Evolutionary conservation across 1,284 basidiomycete species (phyloP).

Genomic region (Apiotrichum porosum): DNA sequence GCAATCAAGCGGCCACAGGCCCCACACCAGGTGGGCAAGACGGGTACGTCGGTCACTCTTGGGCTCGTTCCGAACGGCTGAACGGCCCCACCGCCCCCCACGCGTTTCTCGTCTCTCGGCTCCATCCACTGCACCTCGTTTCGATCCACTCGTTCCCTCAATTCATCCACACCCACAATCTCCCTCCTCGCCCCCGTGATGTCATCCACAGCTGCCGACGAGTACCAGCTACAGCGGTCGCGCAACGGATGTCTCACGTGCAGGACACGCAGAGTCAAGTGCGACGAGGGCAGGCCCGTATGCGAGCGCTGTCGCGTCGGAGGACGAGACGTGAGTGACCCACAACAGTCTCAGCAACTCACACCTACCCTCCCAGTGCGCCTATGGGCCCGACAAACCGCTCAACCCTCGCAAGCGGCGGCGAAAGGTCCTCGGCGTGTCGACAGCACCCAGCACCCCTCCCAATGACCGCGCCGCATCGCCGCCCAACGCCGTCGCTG

Average conservation of each 20-base stretch:
- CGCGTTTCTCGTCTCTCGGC: too few species aligned
- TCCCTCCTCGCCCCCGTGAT: too few species aligned
- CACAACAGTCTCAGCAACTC: neutral
- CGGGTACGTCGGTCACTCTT: too few species aligned
- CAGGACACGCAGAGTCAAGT: conserved; percentile 40
- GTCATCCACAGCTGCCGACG: conserved; percentile 6
- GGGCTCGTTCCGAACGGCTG: too few species aligned
- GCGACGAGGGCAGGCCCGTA: conserved; percentile 32
- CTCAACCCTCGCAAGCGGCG: conserved; percentile 15
- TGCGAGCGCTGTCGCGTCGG: conserved; percentile 26
- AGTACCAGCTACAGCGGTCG: conserved; percentile 16
- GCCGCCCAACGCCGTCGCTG: neutral
- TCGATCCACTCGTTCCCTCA: too few species aligned
- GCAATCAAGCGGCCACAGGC: too few species aligned
- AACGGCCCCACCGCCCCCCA: too few species aligned
- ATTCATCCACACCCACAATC: too few species aligned
- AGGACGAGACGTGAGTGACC: conserved; percentile 24
- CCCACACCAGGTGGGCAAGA: too few species aligned
- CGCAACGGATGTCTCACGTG: conserved; percentile 39
- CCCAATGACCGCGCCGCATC: neutral
- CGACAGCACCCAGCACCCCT: too few species aligned
- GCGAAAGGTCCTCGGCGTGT: too few species aligned
- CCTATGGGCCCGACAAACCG: conserved; percentile 16
- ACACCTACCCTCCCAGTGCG: conserved; percentile 8
- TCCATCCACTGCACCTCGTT: too few species aligned